These are phyloP conservation scores for Colletotrichum sp. DNA, from an alignment of 2,329 filamentous ascomycete genomes.

Conservation along the genomic window DNA sequence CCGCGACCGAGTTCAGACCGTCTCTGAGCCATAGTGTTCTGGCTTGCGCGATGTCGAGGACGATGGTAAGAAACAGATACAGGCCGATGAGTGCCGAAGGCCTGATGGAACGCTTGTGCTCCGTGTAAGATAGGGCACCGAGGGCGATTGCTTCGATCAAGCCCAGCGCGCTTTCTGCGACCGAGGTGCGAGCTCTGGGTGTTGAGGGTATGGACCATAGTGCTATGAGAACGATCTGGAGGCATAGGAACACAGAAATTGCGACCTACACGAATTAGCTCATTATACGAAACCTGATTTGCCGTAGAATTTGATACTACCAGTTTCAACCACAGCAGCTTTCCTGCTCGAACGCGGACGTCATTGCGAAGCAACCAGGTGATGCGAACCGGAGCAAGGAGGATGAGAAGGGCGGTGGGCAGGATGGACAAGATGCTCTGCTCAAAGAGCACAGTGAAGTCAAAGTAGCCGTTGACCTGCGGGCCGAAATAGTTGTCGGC, in stretches of 20 bases:
- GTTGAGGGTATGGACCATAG: constrained; percentile 30
- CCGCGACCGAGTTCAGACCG: constrained; percentile 26
- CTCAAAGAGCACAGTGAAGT: constrained; percentile 35
- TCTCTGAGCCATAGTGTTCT: constrained; percentile 38
- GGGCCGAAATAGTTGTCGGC: constrained; percentile 28
- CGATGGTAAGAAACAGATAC: constrained; percentile 35
- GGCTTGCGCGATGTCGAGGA: constrained; percentile 37
- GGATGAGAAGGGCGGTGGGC: constrained; percentile 28
- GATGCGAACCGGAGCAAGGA: constrained; percentile 25
- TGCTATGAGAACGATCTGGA: constrained; percentile 29
- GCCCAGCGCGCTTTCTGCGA: constrained; percentile 30
- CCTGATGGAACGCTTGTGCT: constrained; percentile 37
- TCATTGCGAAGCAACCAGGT: constrained; percentile 13
- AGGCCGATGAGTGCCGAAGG: constrained; percentile 36
- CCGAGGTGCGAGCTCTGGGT: constrained; percentile 28
- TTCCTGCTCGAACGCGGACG: neutral
- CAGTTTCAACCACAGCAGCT: constrained; percentile 27
- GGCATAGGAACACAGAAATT: constrained; percentile 6
- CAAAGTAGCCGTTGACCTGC: constrained; percentile 27
- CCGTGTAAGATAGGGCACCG: constrained; percentile 34
- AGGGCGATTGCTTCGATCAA: constrained; percentile 34
- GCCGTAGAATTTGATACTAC: neutral
- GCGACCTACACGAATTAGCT: constrained; percentile 19
- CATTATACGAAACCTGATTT: rapidly evolving
- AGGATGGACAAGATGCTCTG: constrained; percentile 33